Evolutionary conservation across 2,329 filamentous ascomycete species (phyloP).

Genomic region (Exophiala bonariae): DNA sequence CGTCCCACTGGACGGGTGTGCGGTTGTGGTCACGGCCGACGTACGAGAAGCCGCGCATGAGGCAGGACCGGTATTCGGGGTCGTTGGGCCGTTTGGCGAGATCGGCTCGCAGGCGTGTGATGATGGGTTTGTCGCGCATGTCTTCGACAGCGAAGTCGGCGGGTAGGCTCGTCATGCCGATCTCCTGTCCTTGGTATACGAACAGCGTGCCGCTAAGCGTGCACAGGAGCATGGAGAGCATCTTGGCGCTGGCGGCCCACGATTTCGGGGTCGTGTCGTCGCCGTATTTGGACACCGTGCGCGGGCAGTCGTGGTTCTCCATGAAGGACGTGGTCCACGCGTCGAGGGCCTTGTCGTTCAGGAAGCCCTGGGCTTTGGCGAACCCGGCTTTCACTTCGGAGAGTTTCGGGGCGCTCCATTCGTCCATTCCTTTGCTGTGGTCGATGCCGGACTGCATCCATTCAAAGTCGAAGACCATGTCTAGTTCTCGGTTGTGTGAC

Average conservation of each 20-base stretch:
- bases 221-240: constrained; percentile 57
- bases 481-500: constrained; percentile 50
- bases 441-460: constrained; percentile 32
- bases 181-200: constrained; percentile 57
- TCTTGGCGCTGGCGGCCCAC: constrained; percentile 55
- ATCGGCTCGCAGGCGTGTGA: background rate
- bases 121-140: background rate
- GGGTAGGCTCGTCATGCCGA: constrained; percentile 56
- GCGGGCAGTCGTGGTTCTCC: constrained; percentile 65
- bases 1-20: constrained; percentile 68
- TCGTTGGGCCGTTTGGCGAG: background rate
- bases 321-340: constrained; percentile 67
- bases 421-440: background rate
- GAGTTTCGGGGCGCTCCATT: constrained; percentile 34
- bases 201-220: constrained; percentile 55
- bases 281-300: constrained; percentile 54
- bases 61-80: background rate
- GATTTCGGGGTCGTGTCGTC: constrained; percentile 42
- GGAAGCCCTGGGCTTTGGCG: constrained; percentile 58
- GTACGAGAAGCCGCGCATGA: background rate
- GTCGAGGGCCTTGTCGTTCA: constrained; percentile 39
- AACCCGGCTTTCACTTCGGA: constrained; percentile 53
- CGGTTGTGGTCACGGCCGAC: constrained; percentile 57
- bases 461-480: constrained; percentile 74
- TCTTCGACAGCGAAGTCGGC: constrained; percentile 46